phyloP scores from a whole-genome alignment of 73 alveolate genomes.

The Paraurostyla sp. region DNA sequence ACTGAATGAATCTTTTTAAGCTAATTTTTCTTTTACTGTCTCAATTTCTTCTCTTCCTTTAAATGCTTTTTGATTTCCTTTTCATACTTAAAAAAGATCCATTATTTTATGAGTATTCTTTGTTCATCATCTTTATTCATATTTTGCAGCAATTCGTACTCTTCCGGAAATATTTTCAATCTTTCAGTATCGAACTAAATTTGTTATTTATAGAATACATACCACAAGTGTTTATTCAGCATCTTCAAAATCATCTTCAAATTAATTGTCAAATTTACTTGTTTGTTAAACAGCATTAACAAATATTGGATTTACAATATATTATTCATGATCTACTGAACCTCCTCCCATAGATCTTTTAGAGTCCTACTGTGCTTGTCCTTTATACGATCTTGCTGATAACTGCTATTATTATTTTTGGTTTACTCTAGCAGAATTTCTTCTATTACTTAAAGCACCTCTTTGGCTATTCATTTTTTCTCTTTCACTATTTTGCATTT shows the following conservation, averaged over 20 bases:
- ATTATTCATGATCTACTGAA: background rate
- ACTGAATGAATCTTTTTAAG: background rate
- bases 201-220: too few relatives aligned
- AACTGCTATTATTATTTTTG: background rate
- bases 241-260: slow-evolving; percentile 15
- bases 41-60: background rate
- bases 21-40: background rate
- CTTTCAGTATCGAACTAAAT: slow-evolving; percentile 11
- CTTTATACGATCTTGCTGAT: background rate
- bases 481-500: slow-evolving; percentile 18
- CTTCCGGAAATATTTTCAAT: background rate
- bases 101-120: slow-evolving; percentile 1
- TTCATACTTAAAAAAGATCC: background rate
- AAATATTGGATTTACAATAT: background rate
- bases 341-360: slow-evolving; percentile 11
- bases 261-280: background rate
- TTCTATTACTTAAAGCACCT: background rate
- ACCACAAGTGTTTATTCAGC: slow-evolving; percentile 16
- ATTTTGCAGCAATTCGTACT: slow-evolving; percentile 10
- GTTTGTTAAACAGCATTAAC: background rate
- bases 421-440: background rate
- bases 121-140: slow-evolving; percentile 17
- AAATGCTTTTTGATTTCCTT: background rate
- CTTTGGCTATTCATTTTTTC: background rate
- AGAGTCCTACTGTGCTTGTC: background rate